Conservation (phyloP, 257 asterid species). For the Penstemon davidsonii region DNA sequence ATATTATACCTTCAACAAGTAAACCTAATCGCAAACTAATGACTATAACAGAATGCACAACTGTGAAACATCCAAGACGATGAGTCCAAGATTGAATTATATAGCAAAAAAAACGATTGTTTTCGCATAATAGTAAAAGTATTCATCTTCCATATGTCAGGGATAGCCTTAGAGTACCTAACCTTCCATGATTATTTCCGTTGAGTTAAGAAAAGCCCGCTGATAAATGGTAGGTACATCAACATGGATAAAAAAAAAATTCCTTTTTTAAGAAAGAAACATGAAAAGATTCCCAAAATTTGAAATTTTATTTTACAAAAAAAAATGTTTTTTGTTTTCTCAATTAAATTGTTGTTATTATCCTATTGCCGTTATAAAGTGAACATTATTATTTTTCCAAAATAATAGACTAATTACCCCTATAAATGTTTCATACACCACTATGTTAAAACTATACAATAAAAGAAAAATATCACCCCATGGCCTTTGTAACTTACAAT, state of each 20-base stretch:
- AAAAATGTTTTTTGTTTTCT: too few species aligned
- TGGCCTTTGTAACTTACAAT: constrained; percentile 6
- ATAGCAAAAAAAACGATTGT: not conserved
- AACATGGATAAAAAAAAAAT: not conserved
- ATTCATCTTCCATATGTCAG: not conserved
- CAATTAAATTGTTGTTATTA: constrained; percentile 32
- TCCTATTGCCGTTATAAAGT: constrained; percentile 8
- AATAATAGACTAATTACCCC: constrained; percentile 12
- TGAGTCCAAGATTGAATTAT: not conserved
- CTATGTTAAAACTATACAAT: constrained; percentile 8
- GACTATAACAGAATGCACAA: constrained; percentile 10
- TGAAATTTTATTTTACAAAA: too few species aligned
- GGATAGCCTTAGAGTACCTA: not conserved
- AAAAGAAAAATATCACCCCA: not conserved
- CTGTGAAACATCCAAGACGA: constrained; percentile 10
- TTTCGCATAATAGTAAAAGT: constrained; percentile 7
- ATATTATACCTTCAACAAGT: too few species aligned
- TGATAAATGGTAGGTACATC: constrained; percentile 1
- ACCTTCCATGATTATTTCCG: constrained; percentile 3
- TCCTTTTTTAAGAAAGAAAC: constrained; percentile 19
- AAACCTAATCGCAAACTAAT: not conserved
- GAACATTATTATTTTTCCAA: constrained; percentile 17
- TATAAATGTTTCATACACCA: constrained; percentile 22
- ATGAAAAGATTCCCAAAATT: not conserved
- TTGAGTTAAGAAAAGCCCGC: constrained; percentile 23